Base-by-base conservation (phyloP, 805 yeast genomes). In the Pichia deserticola region DNA sequence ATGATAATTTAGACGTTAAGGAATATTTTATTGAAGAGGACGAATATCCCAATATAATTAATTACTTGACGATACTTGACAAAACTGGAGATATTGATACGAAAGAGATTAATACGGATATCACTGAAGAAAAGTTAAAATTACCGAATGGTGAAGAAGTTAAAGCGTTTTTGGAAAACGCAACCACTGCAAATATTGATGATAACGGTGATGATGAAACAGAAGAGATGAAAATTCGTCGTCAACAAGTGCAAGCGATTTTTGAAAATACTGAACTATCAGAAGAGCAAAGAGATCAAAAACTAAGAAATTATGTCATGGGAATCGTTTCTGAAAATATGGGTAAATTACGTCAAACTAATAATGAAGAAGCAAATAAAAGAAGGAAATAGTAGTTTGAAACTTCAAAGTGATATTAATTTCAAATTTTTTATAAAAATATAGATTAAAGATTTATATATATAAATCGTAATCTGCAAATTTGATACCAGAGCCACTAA, bases 281-380 rank as follows among this genome's bases (percentile, higher is more conserved):
- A 54, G 82, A 95, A 49, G 95, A 83, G 5, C 83, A 88, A 59
- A 88, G 92, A 4, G 96, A 89, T 62, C 87, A 80, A 54, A 85
- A 81, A 32, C 70, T 90, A 42, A 79, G 84, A 59, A 79, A 79
- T 40, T 78, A 84, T 57, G 79, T 90, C 34, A 70, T 78, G 55
- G 78, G 77, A 12, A 82, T 85, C 10, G 82, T 90, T 5, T 77
- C 82, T 40, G 76, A 78, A 20, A 66, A 65, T 44, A 47, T 66
- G 39, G 55, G 55, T 7, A 54, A 45, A 27, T 46, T 64, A 20
- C 54, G 49, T 38, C 59, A 55, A 34, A 54, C 42, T 5, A 53
- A 28, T 20, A 34, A 44, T 33, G 51, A 45, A 15, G 45, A 51
- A 20, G 52, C 51, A 29, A 45, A 54, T 13, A 62, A 60, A 40